Evolutionary conservation across 495 filamentous ascomycete genomes (phyloP).

Genomic region (Podospora comata): DNA sequence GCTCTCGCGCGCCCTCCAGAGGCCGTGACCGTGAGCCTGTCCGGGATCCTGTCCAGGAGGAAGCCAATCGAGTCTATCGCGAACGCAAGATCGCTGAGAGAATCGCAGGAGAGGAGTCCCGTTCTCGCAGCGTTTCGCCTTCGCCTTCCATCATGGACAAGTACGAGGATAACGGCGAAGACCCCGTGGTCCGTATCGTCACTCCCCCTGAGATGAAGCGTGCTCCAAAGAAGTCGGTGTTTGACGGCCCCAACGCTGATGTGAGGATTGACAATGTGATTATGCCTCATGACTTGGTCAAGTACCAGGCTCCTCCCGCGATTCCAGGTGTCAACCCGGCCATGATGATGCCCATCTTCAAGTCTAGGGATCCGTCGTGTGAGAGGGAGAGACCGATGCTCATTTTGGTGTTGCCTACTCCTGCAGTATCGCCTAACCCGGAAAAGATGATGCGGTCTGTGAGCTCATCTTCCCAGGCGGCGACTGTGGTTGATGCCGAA

Average conservation of each 20-base stretch:
- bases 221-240: slow-evolving; percentile 41
- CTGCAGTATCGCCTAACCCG: slow-evolving; percentile 42
- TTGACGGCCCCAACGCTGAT: slow-evolving; percentile 54
- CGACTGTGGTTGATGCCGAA: slow-evolving; percentile 12
- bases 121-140: slow-evolving; percentile 43
- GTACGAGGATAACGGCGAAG: slow-evolving; percentile 36
- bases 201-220: slow-evolving; percentile 49
- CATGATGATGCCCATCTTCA: slow-evolving; percentile 35
- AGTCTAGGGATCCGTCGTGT: slow-evolving; percentile 44
- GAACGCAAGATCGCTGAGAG: slow-evolving; percentile 46
- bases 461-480: slow-evolving; percentile 12
- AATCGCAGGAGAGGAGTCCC: slow-evolving; percentile 46
- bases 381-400: slow-evolving; percentile 51
- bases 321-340: slow-evolving; percentile 5
- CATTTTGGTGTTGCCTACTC: slow-evolving; percentile 52
- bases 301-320: slow-evolving; percentile 24
- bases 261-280: slow-evolving; percentile 51
- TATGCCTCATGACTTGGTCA: slow-evolving; percentile 35
- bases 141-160: slow-evolving; percentile 49
- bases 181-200: slow-evolving; percentile 39
- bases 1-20: slow-evolving; percentile 16
- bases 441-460: slow-evolving; percentile 33
- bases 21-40: slow-evolving; percentile 31
- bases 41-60: slow-evolving; percentile 45
- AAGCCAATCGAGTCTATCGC: slow-evolving; percentile 51